phyloP scores from a whole-genome alignment of 2,329 filamentous ascomycete species.

The Penicillium sp. region DNA sequence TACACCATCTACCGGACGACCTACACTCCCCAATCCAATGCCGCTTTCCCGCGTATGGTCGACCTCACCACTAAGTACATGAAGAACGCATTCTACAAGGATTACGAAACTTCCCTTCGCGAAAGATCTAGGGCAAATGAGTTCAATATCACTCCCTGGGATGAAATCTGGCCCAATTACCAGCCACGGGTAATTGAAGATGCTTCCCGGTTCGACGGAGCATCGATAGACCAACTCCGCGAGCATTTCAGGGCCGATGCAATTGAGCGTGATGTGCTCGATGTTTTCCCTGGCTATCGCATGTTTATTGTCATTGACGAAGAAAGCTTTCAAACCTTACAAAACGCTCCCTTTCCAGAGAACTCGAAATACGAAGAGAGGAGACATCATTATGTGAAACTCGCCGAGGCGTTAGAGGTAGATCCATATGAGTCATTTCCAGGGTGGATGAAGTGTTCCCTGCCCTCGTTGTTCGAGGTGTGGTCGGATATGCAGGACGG shows the following conservation, averaged over 20 bases:
- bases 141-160: neutral
- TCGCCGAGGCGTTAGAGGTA: neutral
- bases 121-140: neutral
- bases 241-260: conserved; percentile 1
- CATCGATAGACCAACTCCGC: conserved; percentile 7
- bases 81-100: conserved; percentile 2
- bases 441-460: no score
- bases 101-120: neutral
- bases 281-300: conserved; percentile 6
- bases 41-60: conserved; percentile 1
- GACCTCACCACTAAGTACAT: conserved; percentile 4
- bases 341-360: neutral
- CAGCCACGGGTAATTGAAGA: conserved; percentile 5
- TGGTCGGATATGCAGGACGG: no score
- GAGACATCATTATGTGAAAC: conserved; percentile 4
- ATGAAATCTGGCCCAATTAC: conserved; percentile 8
- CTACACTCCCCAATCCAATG: conserved; percentile 4
- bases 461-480: no score
- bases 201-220: conserved; percentile 6
- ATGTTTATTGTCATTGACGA: conserved; percentile 10
- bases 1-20: conserved; percentile 8
- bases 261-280: conserved; percentile 2
- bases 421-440: no score
- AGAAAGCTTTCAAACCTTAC: conserved; percentile 5
- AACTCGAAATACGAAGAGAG: neutral